Evolutionary conservation across 495 filamentous ascomycete genomes (phyloP), one percentile per base, ranked within the genome.

Genomic region (Oidiodendron maius): DNA sequence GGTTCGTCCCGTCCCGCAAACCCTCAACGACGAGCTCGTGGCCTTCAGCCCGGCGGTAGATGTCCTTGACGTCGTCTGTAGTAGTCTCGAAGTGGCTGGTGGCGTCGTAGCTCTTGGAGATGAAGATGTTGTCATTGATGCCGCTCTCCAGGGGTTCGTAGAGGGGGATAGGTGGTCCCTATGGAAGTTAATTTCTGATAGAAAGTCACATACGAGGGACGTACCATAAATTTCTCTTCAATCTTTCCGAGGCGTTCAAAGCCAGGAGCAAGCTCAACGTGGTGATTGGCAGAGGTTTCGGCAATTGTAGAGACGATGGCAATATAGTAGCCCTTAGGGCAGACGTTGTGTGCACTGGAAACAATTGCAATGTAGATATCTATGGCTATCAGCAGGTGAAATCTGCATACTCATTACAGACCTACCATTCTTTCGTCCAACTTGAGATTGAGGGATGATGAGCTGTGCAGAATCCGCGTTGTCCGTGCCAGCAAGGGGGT

Each of bases 331-430:
- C 91, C 93, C 76, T 95, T 95, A 46, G 94, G 93, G 72, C 94
- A 97, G 58, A 97, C 94, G 62, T 95, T 97, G 75, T 97, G 94
- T 8, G 91, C 87, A 22, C 89, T 86, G 6, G 90, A 95, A 54
- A 99, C 91, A 62, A 93, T 82, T 40, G 94, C 91, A 63, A 99
- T 89, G 74, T 99, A 99, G 65, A 99, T 95, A 67, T 99, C 90
- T 93, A 56, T 1, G 9, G 8, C 1, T 13, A 43, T 58, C 39
- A 61, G 37, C 20, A 26, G 18, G 20, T 41, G 5, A 12, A 8
- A 22, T 30, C 4, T n/a, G 3, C 36, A 41, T 24, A 20, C 10
- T 32, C 6, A 17, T 17, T 16, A 48, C 21, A 40, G 11, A 58
- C 78, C 61, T 67, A 95, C 89, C 91, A 61, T 97, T 84, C 73